phyloP scores from a whole-genome alignment of 176 grass and related monocot species.

The Chrysopogon serrulatus region DNA sequence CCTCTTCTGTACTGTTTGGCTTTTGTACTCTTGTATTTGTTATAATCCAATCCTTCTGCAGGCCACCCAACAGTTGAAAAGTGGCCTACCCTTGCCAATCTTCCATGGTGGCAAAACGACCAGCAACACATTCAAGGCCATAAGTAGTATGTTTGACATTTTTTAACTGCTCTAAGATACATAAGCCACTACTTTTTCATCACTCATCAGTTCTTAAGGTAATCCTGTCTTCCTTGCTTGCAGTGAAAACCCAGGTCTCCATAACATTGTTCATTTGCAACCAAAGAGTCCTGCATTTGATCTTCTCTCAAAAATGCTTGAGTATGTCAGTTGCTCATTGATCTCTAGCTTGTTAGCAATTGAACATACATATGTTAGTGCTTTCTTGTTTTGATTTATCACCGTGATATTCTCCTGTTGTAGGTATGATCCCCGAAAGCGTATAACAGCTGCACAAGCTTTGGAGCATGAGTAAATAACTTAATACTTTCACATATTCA shows the following conservation, averaged over 20 bases:
- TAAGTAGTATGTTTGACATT: constrained; percentile 74
- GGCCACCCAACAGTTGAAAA: constrained; percentile 96
- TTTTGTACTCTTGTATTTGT: neutral
- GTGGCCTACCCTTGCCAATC: constrained; percentile 94
- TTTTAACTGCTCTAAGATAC: neutral
- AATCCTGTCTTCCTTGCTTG: constrained; percentile 31
- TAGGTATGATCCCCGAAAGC: constrained; percentile 96
- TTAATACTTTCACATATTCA: constrained; percentile 30
- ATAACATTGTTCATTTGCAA: constrained; percentile 78
- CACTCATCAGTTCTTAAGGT: constrained; percentile 3
- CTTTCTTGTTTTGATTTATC: constrained; percentile 10
- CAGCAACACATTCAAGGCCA: constrained; percentile 87
- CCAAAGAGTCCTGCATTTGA: constrained; percentile 83
- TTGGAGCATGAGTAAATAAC: constrained; percentile 95
- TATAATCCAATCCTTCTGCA: constrained; percentile 38
- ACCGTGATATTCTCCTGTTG: constrained; percentile 26
- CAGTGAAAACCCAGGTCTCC: constrained; percentile 89
- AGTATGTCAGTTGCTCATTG: constrained; percentile 52
- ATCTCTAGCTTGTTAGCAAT: constrained; percentile 9
- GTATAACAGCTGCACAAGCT: constrained; percentile 94
- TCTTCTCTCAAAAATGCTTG: constrained; percentile 98
- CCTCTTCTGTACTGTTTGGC: neutral
- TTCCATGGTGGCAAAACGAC: constrained; percentile 84
- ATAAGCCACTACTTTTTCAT: neutral
- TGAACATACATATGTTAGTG: constrained; percentile 14